Evolutionary conservation across 177 flowering plant species (phyloP), one percentile per base, ranked within the genome.

Genomic region (Vitis hybrid): DNA sequence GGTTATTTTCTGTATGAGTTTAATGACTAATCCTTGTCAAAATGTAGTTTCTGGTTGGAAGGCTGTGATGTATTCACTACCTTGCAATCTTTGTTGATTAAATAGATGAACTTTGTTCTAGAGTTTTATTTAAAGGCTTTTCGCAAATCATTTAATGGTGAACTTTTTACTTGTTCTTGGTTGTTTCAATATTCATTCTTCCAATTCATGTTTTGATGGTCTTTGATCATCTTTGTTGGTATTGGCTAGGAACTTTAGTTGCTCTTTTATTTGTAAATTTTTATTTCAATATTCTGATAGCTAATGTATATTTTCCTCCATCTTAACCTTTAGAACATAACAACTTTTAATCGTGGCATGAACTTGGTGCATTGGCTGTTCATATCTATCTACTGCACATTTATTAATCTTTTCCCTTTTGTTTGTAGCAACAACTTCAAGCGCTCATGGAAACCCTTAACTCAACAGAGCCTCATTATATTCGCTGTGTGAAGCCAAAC

Each of bases 401-500:
- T 14, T 21, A 15, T 14, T 17, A 11, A 2, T 19, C 62, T 61
- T 62, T 60, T 17, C 52, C 51, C n/a, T 56, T 60, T 62, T 72
- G 12, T 35, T 82, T 75, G 64, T 74, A 96, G 99, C 97, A 90
- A 91, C 99, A 96, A 93, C 97, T 96, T 76, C 98, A 93, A 86
- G 83, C 99, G 64, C 91, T 96, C 27, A 96, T 96, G 99, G 99
- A 93, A 77, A 93, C 94, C 18, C 97, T 96, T 52, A 93, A 83
- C 78, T 67, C 84, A 56, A 96, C 99, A 10, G 97, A 93, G 82
- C 99, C 99, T 74, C 99, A 93, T 80, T 96, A 96, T 66, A 77
- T 96, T 71, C 91, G 99, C 24, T 96, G 99, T 80, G 97, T 96
- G 80, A 96, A 96, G 86, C 99, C 99, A 60, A 96, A 96, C 81